Conservation (phyloP, 441 rosid genomes). For the Eutrema salsugineum region DNA sequence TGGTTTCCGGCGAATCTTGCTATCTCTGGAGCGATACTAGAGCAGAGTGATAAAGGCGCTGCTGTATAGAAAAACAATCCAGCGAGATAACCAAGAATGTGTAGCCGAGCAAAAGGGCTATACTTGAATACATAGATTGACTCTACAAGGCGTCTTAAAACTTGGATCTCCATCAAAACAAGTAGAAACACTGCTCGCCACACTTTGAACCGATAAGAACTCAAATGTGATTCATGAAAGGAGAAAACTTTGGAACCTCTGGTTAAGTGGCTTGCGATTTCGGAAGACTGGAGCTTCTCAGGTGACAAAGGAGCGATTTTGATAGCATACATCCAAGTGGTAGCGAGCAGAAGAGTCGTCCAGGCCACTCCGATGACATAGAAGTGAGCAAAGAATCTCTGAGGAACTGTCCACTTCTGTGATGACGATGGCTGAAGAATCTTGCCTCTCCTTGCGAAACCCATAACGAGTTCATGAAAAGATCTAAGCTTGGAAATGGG, state of each 20-base stretch:
- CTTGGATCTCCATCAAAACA: slow-evolving; percentile 64
- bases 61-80: slow-evolving; percentile 56
- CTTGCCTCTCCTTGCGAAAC: slow-evolving; percentile 53
- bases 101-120: slow-evolving; percentile 69
- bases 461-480: slow-evolving; percentile 33
- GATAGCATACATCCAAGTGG: slow-evolving; percentile 55
- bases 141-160: slow-evolving; percentile 64
- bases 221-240: slow-evolving; percentile 36
- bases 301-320: slow-evolving; percentile 36
- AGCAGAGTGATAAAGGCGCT: slow-evolving; percentile 67
- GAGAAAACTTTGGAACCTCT: slow-evolving; percentile 51
- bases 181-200: slow-evolving; percentile 64
- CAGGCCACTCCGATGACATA: slow-evolving; percentile 59
- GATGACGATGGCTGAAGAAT: slow-evolving; percentile 39
- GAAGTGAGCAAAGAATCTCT: slow-evolving; percentile 66
- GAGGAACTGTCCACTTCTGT: slow-evolving; percentile 72
- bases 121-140: slow-evolving; percentile 53
- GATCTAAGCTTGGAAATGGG: slow-evolving; percentile 35
- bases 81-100: slow-evolving; percentile 56
- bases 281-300: slow-evolving; percentile 37
- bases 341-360: slow-evolving; percentile 61
- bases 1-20: slow-evolving; percentile 38
- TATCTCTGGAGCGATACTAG: slow-evolving; percentile 39
- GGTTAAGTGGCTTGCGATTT: slow-evolving; percentile 40
- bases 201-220: slow-evolving; percentile 32